A percentile compares a stretch with the other conserved stretches of the same genome.
Evolutionary conservation across 2,329 filamentous ascomycete genomes (phyloP).

Genomic region (Exophiala alcalophila): DNA sequence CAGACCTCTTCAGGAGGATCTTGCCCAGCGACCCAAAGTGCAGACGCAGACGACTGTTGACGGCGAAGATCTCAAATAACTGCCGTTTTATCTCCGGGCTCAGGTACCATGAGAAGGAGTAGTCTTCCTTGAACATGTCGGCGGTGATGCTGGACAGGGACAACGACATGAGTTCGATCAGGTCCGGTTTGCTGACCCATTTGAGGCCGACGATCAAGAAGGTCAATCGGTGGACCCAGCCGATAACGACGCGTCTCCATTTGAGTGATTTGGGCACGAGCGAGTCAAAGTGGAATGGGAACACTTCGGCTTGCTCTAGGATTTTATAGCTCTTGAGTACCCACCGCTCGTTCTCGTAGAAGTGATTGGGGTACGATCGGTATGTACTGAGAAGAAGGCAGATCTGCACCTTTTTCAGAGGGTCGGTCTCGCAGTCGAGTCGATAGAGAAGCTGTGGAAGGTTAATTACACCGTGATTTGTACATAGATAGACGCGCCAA

Average conservation of each 20-base stretch:
- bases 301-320: not conserved
- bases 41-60: not conserved
- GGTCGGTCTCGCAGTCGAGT: slow-evolving; percentile 5
- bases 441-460: not conserved
- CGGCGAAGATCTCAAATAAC: not conserved
- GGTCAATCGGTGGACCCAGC: not conserved
- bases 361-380: not conserved
- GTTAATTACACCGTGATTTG: not conserved
- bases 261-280: not conserved
- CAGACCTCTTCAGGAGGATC: slow-evolving; percentile 1
- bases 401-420: slow-evolving; percentile 3
- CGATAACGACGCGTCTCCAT: slow-evolving; percentile 3
- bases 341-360: slow-evolving; percentile 8
- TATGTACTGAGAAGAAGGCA: slow-evolving; percentile 8
- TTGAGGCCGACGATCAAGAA: slow-evolving; percentile 1
- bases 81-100: slow-evolving; percentile 3
- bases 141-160: not conserved
- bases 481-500: too few species aligned
- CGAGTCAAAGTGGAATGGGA: not conserved
- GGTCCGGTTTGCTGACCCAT: slow-evolving; percentile 1
- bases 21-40: not conserved
- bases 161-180: not conserved
- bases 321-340: not conserved
- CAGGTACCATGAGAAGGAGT: slow-evolving; percentile 8
- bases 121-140: slow-evolving; percentile 5